Conservation (phyloP, 2,329 filamentous ascomycete species). For the Diaporthe australafricana region DNA sequence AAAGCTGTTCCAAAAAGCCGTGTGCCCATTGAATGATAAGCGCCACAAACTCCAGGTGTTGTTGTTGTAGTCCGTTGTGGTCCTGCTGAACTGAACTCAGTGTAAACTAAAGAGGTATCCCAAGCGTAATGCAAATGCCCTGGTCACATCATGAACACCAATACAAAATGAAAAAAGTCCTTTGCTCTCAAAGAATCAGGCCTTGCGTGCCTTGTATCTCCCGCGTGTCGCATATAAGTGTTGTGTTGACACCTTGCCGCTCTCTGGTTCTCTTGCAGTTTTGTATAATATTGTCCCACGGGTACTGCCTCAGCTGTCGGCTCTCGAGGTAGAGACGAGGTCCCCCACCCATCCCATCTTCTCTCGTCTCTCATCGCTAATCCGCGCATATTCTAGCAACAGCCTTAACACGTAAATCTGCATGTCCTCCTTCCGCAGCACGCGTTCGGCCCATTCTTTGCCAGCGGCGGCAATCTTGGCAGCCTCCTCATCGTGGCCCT, state of each 20-base stretch:
- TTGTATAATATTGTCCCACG: not conserved
- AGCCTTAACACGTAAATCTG: slow-evolving; percentile 76
- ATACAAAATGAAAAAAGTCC: not conserved
- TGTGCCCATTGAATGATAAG: not conserved
- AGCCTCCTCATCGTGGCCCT: slow-evolving; percentile 67
- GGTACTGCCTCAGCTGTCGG: not conserved
- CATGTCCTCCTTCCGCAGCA: slow-evolving; percentile 79
- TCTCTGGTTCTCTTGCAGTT: not conserved
- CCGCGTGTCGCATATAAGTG: not conserved
- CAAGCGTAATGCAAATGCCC: slow-evolving; percentile 18
- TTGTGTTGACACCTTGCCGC: not conserved
- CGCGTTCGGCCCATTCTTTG: slow-evolving; percentile 75
- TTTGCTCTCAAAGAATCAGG: not conserved
- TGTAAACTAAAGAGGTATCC: slow-evolving; percentile 14
- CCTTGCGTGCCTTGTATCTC: not conserved
- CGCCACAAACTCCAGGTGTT: slow-evolving; percentile 20
- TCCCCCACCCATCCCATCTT: slow-evolving; percentile 57
- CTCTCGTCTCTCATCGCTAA: slow-evolving; percentile 64
- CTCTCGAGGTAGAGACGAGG: not conserved
- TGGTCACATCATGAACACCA: not conserved
- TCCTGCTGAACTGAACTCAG: not conserved
- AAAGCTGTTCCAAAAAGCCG: not conserved
- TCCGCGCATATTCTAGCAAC: slow-evolving; percentile 71
- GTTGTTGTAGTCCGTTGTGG: not conserved
- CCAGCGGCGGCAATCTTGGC: slow-evolving; percentile 74